A percentile compares a stretch with the other conserved stretches of the same genome.
These are phyloP conservation scores for Blastomyces percursus DNA, from an alignment of 2,329 filamentous ascomycete genomes.

Conservation along the genomic window DNA sequence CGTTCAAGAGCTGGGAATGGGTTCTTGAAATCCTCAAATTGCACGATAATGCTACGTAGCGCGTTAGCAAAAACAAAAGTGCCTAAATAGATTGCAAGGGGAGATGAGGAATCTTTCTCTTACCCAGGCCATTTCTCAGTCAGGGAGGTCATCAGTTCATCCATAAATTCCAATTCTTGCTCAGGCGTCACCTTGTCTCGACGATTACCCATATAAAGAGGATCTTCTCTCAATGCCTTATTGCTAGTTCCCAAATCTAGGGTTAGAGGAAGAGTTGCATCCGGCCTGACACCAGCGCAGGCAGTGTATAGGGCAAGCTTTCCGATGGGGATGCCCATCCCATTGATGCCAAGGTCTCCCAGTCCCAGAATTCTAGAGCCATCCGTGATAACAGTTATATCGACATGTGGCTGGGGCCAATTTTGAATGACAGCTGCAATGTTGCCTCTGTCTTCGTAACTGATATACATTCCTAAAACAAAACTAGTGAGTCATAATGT, in stretches of 20 bases:
- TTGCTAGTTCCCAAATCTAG: slow-evolving; percentile 55
- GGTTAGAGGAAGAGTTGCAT: slow-evolving; percentile 51
- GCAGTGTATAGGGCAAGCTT: slow-evolving; percentile 93
- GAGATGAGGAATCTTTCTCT: slow-evolving; percentile 23
- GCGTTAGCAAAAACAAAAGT: slow-evolving; percentile 1
- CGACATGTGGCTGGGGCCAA: slow-evolving; percentile 80
- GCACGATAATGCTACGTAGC: slow-evolving; percentile 55
- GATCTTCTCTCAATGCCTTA: slow-evolving; percentile 57
- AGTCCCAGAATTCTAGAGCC: slow-evolving; percentile 85
- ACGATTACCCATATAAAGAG: slow-evolving; percentile 84
- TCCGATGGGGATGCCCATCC: slow-evolving; percentile 95
- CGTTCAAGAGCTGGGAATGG: slow-evolving; percentile 88
- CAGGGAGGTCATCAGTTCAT: slow-evolving; percentile 90
- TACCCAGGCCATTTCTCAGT: slow-evolving; percentile 62
- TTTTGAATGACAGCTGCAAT: slow-evolving; percentile 81
- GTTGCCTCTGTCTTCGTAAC: slow-evolving; percentile 84
- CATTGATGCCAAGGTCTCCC: slow-evolving; percentile 90
- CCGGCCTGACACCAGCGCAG: slow-evolving; percentile 85
- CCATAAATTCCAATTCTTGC: slow-evolving; percentile 83
- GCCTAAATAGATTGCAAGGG: background rate
- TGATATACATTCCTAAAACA: slow-evolving; percentile 65
- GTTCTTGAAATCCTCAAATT: slow-evolving; percentile 98
- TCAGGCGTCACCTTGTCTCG: slow-evolving; percentile 65
- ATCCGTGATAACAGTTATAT: slow-evolving; percentile 95
- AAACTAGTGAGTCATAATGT: slow-evolving; percentile 7